phyloP scores from a whole-genome alignment of 2,329 filamentous ascomycete species.

The Colletotrichum sansevieriae region DNA sequence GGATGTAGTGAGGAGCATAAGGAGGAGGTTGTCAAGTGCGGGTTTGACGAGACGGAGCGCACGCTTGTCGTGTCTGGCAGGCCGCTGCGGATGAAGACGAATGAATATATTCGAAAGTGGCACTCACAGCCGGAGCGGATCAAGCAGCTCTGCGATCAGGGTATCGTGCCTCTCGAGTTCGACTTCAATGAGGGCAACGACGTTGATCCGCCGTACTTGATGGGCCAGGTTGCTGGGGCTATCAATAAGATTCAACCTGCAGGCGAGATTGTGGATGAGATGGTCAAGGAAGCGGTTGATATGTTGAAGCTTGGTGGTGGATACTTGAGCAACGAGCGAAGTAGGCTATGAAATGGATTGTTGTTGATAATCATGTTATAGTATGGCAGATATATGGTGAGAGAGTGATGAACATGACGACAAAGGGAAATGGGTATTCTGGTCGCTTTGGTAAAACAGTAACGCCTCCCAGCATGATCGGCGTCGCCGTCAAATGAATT shows the following conservation, averaged over 20 bases:
- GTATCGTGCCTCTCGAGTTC: constrained; percentile 83
- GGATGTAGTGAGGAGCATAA: constrained; percentile 87
- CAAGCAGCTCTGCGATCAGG: constrained; percentile 78
- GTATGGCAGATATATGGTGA: neutral
- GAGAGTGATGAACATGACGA: neutral
- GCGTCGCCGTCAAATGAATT: constrained; percentile 20
- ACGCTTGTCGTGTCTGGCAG: constrained; percentile 87
- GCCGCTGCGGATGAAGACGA: constrained; percentile 83
- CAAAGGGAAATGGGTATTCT: constrained; percentile 33
- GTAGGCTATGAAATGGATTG: constrained; percentile 53
- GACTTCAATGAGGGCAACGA: constrained; percentile 88
- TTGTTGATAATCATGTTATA: neutral
- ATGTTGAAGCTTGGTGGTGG: constrained; percentile 72
- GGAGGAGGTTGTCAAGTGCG: constrained; percentile 82
- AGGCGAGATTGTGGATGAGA: constrained; percentile 86
- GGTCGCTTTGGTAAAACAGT: constrained; percentile 18
- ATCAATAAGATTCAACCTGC: constrained; percentile 86
- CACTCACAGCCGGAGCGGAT: constrained; percentile 82
- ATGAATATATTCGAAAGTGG: constrained; percentile 88
- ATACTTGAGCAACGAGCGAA: constrained; percentile 65
- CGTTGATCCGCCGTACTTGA: constrained; percentile 87
- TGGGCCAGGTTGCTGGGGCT: constrained; percentile 91
- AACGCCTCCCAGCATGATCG: neutral
- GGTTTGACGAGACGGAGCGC: constrained; percentile 82
- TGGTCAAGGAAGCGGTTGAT: constrained; percentile 82